A percentile compares a stretch with the other conserved stretches of the same genome.
Evolutionary conservation across 768 basidiomycete genomes (phyloP).

Genomic region (Lyophyllum shimeji): DNA sequence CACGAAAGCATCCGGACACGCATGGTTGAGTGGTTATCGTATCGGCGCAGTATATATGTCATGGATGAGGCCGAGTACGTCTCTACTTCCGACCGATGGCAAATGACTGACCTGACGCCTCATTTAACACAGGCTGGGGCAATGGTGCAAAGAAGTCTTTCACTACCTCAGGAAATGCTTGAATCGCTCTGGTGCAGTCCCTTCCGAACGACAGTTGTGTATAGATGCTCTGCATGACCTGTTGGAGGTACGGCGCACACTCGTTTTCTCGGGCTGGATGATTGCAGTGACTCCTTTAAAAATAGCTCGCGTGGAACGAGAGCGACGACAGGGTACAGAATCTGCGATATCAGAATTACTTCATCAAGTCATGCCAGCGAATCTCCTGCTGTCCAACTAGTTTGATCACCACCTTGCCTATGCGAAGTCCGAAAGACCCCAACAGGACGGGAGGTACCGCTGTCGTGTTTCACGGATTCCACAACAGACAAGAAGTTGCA

Average conservation of each 20-base stretch:
- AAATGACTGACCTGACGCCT: neutral
- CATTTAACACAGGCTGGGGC: neutral
- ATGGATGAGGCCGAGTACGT: neutral
- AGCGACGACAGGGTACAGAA: slow-evolving; percentile 7
- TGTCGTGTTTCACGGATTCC: slow-evolving; percentile 15
- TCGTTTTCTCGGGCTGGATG: neutral
- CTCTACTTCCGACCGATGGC: neutral
- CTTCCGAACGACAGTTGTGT: neutral
- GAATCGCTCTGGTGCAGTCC: neutral
- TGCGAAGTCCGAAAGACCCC: neutral
- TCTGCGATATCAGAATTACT: slow-evolving; percentile 9
- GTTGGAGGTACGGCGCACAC: slow-evolving; percentile 9
- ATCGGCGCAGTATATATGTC: neutral
- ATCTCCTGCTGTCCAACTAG: slow-evolving; percentile 1
- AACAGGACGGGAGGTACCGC: slow-evolving; percentile 16
- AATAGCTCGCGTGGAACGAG: slow-evolving; percentile 7
- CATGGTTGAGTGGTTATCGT: slow-evolving; percentile 1
- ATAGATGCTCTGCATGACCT: slow-evolving; percentile 14
- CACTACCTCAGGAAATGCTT: slow-evolving; percentile 1
- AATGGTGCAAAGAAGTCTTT: slow-evolving; percentile 13
- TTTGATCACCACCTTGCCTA: slow-evolving; percentile 4
- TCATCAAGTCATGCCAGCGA: slow-evolving; percentile 11
- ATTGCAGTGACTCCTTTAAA: neutral
- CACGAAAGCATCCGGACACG: slow-evolving; percentile 4
- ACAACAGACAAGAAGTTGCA: slow-evolving; percentile 10